A percentile compares a stretch with the other conserved stretches of the same genome.
Evolutionary conservation across 208 protist species (phyloP).

Genomic region (Leishmania mexicana): DNA sequence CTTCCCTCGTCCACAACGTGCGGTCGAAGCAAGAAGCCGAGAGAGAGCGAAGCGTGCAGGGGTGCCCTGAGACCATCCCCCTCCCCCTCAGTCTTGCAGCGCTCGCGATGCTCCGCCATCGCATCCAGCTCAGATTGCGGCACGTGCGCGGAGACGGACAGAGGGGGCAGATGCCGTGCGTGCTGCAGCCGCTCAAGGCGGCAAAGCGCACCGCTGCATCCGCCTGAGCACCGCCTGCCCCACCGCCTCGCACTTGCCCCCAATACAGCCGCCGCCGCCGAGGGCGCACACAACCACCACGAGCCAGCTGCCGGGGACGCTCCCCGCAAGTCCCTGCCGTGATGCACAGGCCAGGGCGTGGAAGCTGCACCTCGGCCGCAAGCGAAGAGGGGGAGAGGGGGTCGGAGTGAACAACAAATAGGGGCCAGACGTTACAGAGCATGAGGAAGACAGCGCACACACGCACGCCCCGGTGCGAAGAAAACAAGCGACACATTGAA

Average conservation of each 20-base stretch:
- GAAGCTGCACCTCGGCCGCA: neutral
- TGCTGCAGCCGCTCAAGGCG: neutral
- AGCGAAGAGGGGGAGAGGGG: neutral
- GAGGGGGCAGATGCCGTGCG: neutral
- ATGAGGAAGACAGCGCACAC: neutral
- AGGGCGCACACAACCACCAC: neutral
- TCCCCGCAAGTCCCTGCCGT: neutral
- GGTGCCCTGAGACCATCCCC: accelerated
- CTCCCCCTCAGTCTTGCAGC: neutral
- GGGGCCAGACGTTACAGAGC: neutral
- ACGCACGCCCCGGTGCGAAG: neutral
- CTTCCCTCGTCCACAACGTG: neutral
- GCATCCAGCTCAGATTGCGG: neutral
- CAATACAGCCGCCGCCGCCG: neutral
- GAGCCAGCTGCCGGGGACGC: neutral
- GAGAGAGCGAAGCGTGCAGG: neutral
- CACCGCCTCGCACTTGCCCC: neutral
- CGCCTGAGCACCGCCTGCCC: neutral
- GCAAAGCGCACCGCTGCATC: neutral
- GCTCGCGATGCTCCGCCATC: neutral
- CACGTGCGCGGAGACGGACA: neutral
- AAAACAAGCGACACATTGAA: neutral
- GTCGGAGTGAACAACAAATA: neutral
- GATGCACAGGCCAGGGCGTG: neutral
- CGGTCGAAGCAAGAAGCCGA: neutral